Evolutionary conservation across 305 asterid genomes (phyloP).

Genomic region (Solanum hybrid): DNA sequence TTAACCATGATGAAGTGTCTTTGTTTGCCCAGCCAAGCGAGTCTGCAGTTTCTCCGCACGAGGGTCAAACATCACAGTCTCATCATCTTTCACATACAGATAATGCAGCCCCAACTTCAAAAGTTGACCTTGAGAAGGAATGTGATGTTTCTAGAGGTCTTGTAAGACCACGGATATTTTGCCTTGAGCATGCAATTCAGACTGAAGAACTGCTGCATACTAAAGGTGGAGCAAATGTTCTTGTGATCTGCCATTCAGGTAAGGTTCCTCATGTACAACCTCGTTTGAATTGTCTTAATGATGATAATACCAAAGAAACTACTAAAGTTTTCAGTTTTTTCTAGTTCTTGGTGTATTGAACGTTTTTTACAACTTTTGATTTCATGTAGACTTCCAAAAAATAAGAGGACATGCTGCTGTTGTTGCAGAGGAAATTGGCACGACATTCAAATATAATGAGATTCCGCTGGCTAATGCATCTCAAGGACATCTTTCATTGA

Average conservation of each 20-base stretch:
- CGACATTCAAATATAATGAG: constrained; percentile 50
- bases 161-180: constrained; percentile 64
- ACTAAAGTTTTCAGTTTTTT: background rate
- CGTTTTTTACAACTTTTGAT: constrained; percentile 2
- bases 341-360: constrained; percentile 14
- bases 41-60: constrained; percentile 9
- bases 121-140: constrained; percentile 16
- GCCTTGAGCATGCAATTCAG: constrained; percentile 91
- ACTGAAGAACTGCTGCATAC: constrained; percentile 54
- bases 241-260: constrained; percentile 97
- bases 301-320: background rate
- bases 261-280: background rate
- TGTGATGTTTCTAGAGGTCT: constrained; percentile 43
- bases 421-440: constrained; percentile 57
- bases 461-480: constrained; percentile 47
- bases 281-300: background rate
- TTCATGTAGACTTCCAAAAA: constrained; percentile 63
- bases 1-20: constrained; percentile 14
- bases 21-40: constrained; percentile 23
- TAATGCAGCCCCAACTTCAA: constrained; percentile 21
- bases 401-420: constrained; percentile 68
- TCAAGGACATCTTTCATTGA: constrained; percentile 53
- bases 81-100: constrained; percentile 17
- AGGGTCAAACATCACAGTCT: constrained; percentile 18
- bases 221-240: constrained; percentile 78